phyloP scores from a whole-genome alignment of 495 filamentous ascomycete genomes.

The Lophiostoma macrostomum region DNA sequence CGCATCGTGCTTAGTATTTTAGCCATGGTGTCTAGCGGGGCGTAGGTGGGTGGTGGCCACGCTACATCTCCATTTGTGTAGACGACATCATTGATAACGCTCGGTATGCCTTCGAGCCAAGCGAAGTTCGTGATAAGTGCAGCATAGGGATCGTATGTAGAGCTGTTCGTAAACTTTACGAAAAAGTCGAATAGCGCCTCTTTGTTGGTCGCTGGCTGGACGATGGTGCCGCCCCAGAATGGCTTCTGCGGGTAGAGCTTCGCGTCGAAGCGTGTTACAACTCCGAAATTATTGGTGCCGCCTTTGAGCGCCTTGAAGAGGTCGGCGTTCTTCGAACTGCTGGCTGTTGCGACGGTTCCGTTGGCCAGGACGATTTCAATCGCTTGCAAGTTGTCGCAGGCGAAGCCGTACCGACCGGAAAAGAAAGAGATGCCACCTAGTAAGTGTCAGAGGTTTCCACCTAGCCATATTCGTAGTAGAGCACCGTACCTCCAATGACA shows the following conservation, averaged over 20 bases:
- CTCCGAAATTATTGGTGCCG: conserved; percentile 35
- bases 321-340: conserved; percentile 12
- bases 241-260: conserved; percentile 11
- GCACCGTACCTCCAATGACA: conserved; percentile 28
- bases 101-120: conserved; percentile 13
- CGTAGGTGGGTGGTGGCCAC: conserved; percentile 20
- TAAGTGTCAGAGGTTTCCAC: neutral
- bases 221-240: conserved; percentile 36
- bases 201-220: conserved; percentile 28
- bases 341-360: conserved; percentile 32
- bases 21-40: conserved; percentile 15
- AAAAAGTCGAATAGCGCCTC: conserved; percentile 20
- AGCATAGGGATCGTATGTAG: conserved; percentile 25
- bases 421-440: conserved; percentile 37
- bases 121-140: conserved; percentile 28
- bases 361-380: conserved; percentile 36
- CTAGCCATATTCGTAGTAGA: neutral
- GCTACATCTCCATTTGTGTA: conserved; percentile 22
- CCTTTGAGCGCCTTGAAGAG: conserved; percentile 37
- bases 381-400: conserved; percentile 33
- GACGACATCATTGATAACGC: conserved; percentile 12
- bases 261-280: conserved; percentile 30
- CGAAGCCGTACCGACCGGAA: conserved; percentile 31
- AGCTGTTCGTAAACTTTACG: conserved; percentile 13
- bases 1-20: conserved; percentile 25